These are phyloP conservation scores for Cladosporium sp. DNA, from an alignment of 2,329 filamentous ascomycete genomes.

Conservation along the genomic window DNA sequence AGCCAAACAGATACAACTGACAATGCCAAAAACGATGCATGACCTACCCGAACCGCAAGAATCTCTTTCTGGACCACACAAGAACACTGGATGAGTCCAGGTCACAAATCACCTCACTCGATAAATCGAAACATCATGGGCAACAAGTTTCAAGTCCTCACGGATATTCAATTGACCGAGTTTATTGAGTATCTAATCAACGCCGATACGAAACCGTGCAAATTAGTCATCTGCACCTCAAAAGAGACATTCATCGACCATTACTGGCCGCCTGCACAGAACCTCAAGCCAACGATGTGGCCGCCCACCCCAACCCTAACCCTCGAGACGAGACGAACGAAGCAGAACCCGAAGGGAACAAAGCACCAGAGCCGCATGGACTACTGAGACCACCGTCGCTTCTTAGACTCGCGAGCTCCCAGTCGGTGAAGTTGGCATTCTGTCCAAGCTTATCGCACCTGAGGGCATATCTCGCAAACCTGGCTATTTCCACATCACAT, in stretches of 20 bases:
- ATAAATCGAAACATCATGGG: neutral
- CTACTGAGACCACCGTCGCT: constrained; percentile 1
- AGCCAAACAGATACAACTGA: too few species aligned
- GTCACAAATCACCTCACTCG: neutral
- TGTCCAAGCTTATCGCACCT: constrained; percentile 72
- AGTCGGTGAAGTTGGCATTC: constrained; percentile 67
- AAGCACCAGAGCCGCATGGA: neutral
- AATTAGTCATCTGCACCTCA: constrained; percentile 66
- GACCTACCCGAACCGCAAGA: neutral
- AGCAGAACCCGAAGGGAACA: neutral
- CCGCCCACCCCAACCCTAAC: constrained; percentile 1
- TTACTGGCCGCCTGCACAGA: constrained; percentile 39
- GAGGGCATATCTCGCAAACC: constrained; percentile 63
- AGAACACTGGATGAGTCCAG: neutral
- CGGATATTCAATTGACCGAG: constrained; percentile 31
- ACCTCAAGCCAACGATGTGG: constrained; percentile 4
- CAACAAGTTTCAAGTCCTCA: neutral
- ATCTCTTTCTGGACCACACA: neutral
- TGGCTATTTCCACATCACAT: neutral
- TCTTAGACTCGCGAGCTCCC: constrained; percentile 54
- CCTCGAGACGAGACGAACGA: neutral
- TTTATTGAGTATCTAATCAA: constrained; percentile 63
- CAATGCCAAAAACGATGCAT: neutral
- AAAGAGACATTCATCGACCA: constrained; percentile 58
- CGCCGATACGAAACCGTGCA: constrained; percentile 54